Base-by-base conservation (phyloP, 495 filamentous ascomycete species). In the Chaetomium cochliodes region DNA sequence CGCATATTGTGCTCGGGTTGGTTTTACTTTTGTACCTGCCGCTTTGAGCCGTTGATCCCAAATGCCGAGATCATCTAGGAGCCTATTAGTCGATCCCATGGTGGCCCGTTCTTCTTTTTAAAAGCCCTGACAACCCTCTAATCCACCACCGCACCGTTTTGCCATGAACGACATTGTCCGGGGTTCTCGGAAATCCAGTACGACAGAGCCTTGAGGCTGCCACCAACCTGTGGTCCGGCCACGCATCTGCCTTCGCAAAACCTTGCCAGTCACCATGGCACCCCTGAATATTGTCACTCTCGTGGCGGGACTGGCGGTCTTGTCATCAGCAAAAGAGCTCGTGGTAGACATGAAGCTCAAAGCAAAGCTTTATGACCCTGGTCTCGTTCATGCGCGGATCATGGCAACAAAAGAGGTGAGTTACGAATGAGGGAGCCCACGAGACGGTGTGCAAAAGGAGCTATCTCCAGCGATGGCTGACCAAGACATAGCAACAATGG, bases 401-500 rank as follows among this genome's bases (percentile, higher is more conserved):
- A 60, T 60, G 58, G 58, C 58, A 30, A 33, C 20, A 16, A 60
- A 60, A 18, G 22, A 49, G 28, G 58, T 60, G 12, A 23, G 58
- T 56, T 22, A 16, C n/a, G 11, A 11, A 18, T 4, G 26, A 18
- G 52, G 12, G n/a, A 47, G 12, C 5, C 0, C 2, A 47, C 5
- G 7, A 12, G 44, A 18, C n/a, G 5, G 33, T 37, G 33, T 37
- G 28, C 28, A 15, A 41, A 41, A 15, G 2, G 13, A 11, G 3
- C 39, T 15, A 4, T 41, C 9, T 41, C 8, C 13, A 2, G 9
- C 12, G 3, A 33, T 2, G 6, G 7, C 22, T 47, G 23, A 47
- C 26, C 2, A 22, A 25, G 37, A 11, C 44, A 18, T n/a, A 49
- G 44, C 47, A 5, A 37, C 3, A 30, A 22, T 50, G 42, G 44